phyloP scores from a whole-genome alignment of 306 rosid species.

The Gastrolobium bilobum region DNA sequence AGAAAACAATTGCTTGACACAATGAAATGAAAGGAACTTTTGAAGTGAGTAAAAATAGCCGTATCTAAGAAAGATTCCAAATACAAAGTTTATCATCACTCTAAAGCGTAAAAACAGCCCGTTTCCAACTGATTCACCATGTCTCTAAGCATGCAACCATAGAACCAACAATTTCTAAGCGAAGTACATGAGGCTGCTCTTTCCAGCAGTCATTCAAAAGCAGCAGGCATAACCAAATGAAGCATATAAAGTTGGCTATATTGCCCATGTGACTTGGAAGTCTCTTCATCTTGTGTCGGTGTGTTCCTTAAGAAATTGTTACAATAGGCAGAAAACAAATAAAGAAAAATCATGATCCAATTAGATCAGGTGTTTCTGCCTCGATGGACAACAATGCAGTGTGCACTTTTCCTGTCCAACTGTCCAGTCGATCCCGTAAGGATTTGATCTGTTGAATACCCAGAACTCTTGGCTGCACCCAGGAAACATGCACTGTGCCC shows the following conservation, averaged over 20 bases:
- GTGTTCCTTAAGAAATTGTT: conserved; percentile 56
- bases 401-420: conserved; percentile 89
- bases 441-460: conserved; percentile 93
- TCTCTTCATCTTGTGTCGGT: conserved; percentile 52
- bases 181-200: conserved; percentile 66
- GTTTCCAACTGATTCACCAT: conserved; percentile 57
- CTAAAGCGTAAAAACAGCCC: conserved; percentile 59
- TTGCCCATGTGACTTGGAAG: conserved; percentile 52
- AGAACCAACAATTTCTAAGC: conserved; percentile 66
- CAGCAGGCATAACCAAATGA: conserved; percentile 57
- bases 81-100: conserved; percentile 60
- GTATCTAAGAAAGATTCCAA: conserved; percentile 61
- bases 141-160: conserved; percentile 65
- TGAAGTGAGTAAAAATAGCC: conserved; percentile 48
- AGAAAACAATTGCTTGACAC: neutral
- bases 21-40: conserved; percentile 45
- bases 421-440: conserved; percentile 82
- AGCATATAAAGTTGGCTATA: conserved; percentile 60
- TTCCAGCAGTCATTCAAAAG: conserved; percentile 64
- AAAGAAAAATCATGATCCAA: conserved; percentile 72
- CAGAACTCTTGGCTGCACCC: conserved; percentile 99
- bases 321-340: conserved; percentile 60
- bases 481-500: conserved; percentile 92
- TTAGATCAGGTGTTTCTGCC: conserved; percentile 98
- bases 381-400: conserved; percentile 86